Evolutionary conservation across 2,329 filamentous ascomycete genomes (phyloP).

Genomic region (Aspergillus niger): DNA sequence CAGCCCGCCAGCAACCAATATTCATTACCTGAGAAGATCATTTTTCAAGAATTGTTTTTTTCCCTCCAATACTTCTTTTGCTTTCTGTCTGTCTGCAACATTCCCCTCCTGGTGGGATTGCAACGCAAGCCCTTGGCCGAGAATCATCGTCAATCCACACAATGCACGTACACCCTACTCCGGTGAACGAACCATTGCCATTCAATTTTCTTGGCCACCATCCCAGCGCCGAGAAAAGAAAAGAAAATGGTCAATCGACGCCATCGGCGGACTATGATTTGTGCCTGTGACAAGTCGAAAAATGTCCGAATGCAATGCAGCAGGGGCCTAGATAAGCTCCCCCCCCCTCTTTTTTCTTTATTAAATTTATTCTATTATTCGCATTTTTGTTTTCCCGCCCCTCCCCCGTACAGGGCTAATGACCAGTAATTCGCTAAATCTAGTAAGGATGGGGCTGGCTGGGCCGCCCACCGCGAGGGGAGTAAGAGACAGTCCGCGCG

Average conservation of each 20-base stretch:
- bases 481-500: too few species aligned
- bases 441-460: not conserved
- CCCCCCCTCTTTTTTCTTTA: not conserved
- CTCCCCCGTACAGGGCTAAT: too few species aligned
- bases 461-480: not conserved
- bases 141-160: not conserved
- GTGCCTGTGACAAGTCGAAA: slow-evolving; percentile 3
- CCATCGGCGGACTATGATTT: slow-evolving; percentile 7
- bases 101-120: not conserved
- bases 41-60: too few species aligned
- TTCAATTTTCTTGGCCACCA: slow-evolving; percentile 5
- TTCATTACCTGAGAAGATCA: slow-evolving; percentile 1
- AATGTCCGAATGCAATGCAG: not conserved
- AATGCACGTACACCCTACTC: not conserved
- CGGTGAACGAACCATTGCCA: not conserved
- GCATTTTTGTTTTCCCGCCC: too few species aligned
- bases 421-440: too few species aligned
- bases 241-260: not conserved
- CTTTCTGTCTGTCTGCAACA: not conserved
- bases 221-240: not conserved
- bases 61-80: too few species aligned
- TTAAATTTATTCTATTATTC: too few species aligned
- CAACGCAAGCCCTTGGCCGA: slow-evolving; percentile 8
- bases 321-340: slow-evolving; percentile 5
- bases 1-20: not conserved